Base-by-base conservation (phyloP, 2,329 filamentous ascomycete species). In the Fusarium redolens region DNA sequence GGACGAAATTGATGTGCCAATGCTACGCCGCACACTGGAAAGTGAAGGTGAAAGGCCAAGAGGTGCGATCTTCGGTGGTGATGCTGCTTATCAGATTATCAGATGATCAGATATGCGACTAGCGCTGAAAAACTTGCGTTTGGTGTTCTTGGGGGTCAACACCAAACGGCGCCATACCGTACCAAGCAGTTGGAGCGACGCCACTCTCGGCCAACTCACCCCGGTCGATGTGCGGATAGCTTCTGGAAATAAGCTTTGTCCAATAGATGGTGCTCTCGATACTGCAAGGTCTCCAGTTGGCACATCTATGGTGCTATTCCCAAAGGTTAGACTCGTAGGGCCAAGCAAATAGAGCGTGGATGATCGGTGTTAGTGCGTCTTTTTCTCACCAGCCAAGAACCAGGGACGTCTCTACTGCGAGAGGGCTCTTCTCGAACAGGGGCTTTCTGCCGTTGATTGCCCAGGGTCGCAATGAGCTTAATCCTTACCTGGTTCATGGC, bases 31-130 rank as follows among this genome's bases (percentile, higher is more conserved):
- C 54, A 43, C n/a, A 22, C 25, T 35, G 40, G 14, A 25, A 48
- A 18, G 40, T 38, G 30, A 38, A 37, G 55, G 40, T 38, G 30
- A 38, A 37, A 55, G 35, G 41, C 30, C n/a, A 35, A 55, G 44
- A 25, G 15, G 52, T 37, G 33, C 56, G 47, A 60, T 66, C 61
- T 61, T 40, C 28, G 13, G 40, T 57, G 43, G 28, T 54, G 54
- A 45, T 55, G 17, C 20, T 66, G 31, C 58, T 67, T 67, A 67
- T 68, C 65, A 67, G 65, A 66, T 68, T 52, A 68, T 68, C 62
- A 68, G 65, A 68, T 67, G 43, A 61, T 50, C 57, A 61, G 62
- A 61, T 61, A 52, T 54, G 47, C 47, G 31, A 51, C 55, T 68
- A 61, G 65, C 44, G 55, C 33, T 47, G 31, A 61, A 58, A 61